These are phyloP conservation scores for Phytophthora rubi DNA, from an alignment of 352 stramenopile species.

Conservation along the genomic window DNA sequence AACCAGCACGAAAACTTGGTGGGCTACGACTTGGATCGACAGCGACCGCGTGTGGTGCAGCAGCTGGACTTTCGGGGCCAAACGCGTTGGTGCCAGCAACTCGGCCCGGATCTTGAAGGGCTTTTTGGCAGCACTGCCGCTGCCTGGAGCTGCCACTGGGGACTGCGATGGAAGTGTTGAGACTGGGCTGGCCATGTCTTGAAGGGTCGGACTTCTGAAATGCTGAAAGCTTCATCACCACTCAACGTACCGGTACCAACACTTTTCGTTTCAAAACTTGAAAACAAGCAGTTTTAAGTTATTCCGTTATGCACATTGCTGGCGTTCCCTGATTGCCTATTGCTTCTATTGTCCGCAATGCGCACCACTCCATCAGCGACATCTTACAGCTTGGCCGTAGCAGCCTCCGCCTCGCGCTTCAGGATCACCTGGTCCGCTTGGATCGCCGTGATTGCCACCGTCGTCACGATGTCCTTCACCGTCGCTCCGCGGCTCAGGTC, in stretches of 20 bases:
- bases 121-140: constrained; percentile 27
- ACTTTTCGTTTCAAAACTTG: neutral
- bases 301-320: constrained; percentile 32
- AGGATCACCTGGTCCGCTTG: constrained; percentile 75
- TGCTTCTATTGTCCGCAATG: constrained; percentile 26
- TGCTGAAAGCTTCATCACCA: no score
- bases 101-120: constrained; percentile 49
- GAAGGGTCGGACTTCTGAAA: constrained; percentile 1
- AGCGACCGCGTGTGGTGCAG: constrained; percentile 39
- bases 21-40: constrained; percentile 45
- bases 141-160: constrained; percentile 1
- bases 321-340: constrained; percentile 12
- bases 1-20: constrained; percentile 50
- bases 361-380: constrained; percentile 15
- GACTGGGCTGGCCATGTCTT: constrained; percentile 7
- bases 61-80: constrained; percentile 43
- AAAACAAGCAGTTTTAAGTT: constrained; percentile 38
- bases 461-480: constrained; percentile 92
- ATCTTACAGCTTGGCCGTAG: constrained; percentile 26
- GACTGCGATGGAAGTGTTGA: neutral
- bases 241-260: no score
- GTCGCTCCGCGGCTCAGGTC: constrained; percentile 88
- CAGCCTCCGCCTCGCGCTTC: constrained; percentile 31
- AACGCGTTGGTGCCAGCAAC: constrained; percentile 46
- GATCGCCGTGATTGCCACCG: constrained; percentile 88